These are phyloP conservation scores for Oxytropis ochrocephala DNA, from an alignment of 306 rosid genomes.

Conservation along the genomic window DNA sequence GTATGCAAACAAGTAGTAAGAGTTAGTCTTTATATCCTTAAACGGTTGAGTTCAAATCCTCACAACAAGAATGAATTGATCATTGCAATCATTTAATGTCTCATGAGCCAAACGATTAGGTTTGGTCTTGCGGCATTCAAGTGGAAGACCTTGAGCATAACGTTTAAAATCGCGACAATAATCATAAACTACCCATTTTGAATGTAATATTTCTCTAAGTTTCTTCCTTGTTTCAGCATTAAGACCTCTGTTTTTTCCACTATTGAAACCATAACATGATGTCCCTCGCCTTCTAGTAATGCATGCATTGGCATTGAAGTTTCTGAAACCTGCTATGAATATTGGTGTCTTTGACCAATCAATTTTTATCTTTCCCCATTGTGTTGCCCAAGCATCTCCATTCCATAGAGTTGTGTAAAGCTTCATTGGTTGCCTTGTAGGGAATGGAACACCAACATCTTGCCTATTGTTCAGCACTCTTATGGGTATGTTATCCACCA, in stretches of 20 bases:
- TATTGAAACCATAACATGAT: conserved; percentile 9
- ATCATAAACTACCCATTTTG: conserved; percentile 35
- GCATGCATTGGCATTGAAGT: conserved; percentile 32
- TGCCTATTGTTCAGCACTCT: conserved; percentile 31
- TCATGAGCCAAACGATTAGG: background rate
- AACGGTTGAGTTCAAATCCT: too few species aligned
- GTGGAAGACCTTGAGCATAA: conserved; percentile 36
- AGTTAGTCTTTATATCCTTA: too few species aligned
- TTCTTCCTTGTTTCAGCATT: background rate
- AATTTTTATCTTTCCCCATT: conserved; percentile 33
- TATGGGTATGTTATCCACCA: conserved; percentile 33
- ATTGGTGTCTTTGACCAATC: conserved; percentile 32
- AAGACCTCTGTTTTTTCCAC: background rate
- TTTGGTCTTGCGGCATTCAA: conserved; percentile 25
- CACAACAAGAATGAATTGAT: background rate
- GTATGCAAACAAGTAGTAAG: too few species aligned
- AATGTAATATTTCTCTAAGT: background rate
- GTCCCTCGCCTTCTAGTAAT: background rate
- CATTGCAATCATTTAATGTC: background rate
- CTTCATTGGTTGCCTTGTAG: conserved; percentile 38
- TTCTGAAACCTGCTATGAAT: conserved; percentile 26
- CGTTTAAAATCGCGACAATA: conserved; percentile 39
- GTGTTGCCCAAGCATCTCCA: conserved; percentile 46
- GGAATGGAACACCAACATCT: conserved; percentile 30
- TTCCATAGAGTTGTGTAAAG: conserved; percentile 37